phyloP scores from a whole-genome alignment of 75 land plant genomes.

The Selaginella moellendorffii region DNA sequence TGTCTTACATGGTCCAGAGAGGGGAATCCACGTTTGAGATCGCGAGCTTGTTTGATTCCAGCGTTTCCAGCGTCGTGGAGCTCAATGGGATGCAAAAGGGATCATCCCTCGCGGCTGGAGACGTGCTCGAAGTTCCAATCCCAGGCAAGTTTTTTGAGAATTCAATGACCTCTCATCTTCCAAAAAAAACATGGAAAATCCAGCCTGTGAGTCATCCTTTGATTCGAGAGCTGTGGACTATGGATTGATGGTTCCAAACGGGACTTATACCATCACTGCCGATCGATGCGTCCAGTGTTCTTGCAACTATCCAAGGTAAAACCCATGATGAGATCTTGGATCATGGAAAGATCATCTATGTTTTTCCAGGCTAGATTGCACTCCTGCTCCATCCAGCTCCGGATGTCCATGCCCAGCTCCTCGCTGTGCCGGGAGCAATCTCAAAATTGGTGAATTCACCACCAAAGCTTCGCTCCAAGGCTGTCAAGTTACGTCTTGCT shows the following conservation, averaged over 20 bases:
- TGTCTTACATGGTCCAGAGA: background rate
- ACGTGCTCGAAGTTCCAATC: background rate
- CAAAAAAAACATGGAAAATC: too few relatives aligned
- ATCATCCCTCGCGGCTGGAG: background rate
- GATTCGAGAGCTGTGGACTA: background rate
- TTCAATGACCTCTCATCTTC: too few relatives aligned
- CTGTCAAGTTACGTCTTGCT: background rate
- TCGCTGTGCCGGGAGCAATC: background rate
- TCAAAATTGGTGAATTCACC: background rate
- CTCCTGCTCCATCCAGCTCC: background rate
- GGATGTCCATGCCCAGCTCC: background rate
- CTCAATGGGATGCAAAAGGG: background rate
- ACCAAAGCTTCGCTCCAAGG: background rate
- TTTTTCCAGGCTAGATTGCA: background rate
- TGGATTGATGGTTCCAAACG: background rate
- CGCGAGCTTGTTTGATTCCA: background rate
- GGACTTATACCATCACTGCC: background rate
- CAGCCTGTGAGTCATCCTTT: background rate
- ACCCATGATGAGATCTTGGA: background rate
- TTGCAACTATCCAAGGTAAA: background rate
- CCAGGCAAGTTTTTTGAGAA: too few relatives aligned
- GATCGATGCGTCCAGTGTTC: background rate
- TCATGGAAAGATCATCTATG: background rate
- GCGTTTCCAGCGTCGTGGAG: background rate
- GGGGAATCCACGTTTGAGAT: background rate